Base-by-base conservation (phyloP, 1,284 basidiomycete genomes). In the Boletus calvinii region DNA sequence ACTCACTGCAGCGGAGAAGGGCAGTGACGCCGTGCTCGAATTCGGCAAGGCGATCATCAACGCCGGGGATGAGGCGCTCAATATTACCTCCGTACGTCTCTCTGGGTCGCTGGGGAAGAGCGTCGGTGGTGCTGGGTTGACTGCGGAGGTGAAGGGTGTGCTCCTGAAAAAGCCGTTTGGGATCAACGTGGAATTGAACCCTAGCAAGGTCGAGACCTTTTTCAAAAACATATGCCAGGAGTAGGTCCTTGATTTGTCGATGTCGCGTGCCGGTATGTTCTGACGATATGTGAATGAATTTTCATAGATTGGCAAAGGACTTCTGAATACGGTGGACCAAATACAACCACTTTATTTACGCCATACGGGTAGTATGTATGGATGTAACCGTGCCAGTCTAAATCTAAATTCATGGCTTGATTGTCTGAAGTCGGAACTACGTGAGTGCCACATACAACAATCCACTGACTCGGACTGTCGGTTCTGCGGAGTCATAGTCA, bases 51-150 rank as follows among this genome's bases (percentile, higher is more conserved):
- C 15, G 20, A 37, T 56, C 31, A 37, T 44, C n/a, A n/a, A 18
- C 5, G 26, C 24, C 2, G 45, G 32, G 12, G 8, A 15, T 2
- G 32, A 41, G 17, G 45, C 29, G 18, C 37, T 58, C 18, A 15
- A 48, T 6, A 46, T 54, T 5, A 58, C 55, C n/a, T 53, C 49
- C 12, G 2, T 57, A 22, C 48, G 44, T 8, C 31, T 56, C 31
- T 57, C 45, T 26, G 55, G 48, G 40, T 42, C 54, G 11, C 31
- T 56, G 2, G 32, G 54, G 13, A 45, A 47, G 45, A 57, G 49
- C 26, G 30, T 41, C 1, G n/a, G 29, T 3, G 47, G 54, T 10
- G 39, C 30, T 20, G 44, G 26, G 1, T 35, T 57, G 7, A 20
- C 7, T 6, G 32, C 43, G 26, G 24, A 42, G 18, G 20, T 56